Evolutionary conservation across 1,284 basidiomycete species (phyloP).

Genomic region (Athelia psychrophila): DNA sequence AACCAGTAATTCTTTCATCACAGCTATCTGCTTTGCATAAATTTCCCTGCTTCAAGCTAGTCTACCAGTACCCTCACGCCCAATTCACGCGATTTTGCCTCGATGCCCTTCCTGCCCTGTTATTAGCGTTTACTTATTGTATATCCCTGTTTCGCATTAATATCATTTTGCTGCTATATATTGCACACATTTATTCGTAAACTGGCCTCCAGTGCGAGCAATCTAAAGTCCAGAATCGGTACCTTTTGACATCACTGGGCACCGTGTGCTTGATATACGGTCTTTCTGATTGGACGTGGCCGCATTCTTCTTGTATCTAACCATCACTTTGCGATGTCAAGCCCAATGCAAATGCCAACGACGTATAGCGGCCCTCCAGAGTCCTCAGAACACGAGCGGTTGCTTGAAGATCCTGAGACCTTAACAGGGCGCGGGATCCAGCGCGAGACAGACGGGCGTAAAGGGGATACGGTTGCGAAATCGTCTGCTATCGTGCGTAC

Average conservation of each 20-base stretch:
- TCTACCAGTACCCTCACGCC: too few relatives aligned
- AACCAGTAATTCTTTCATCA: too few relatives aligned
- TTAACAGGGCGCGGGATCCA: background rate
- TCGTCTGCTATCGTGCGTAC: constrained; percentile 15
- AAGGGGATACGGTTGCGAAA: constrained; percentile 17
- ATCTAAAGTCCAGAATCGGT: too few relatives aligned
- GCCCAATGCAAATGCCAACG: background rate
- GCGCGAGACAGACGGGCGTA: constrained; percentile 19
- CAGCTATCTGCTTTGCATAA: too few relatives aligned
- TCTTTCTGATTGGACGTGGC: background rate
- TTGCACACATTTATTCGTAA: background rate
- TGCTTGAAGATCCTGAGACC: background rate
- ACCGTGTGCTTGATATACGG: background rate
- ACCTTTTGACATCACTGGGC: background rate
- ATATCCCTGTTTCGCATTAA: background rate
- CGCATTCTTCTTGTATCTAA: background rate
- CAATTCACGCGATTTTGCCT: too few relatives aligned
- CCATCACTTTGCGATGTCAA: background rate
- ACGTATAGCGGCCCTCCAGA: background rate
- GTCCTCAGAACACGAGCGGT: background rate
- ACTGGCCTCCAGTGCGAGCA: too few relatives aligned
- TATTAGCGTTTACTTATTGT: too few relatives aligned
- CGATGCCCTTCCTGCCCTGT: too few relatives aligned
- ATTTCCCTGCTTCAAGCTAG: too few relatives aligned
- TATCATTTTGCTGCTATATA: background rate